Conservation (phyloP, 306 rosid genomes). For the Morella rubra region DNA sequence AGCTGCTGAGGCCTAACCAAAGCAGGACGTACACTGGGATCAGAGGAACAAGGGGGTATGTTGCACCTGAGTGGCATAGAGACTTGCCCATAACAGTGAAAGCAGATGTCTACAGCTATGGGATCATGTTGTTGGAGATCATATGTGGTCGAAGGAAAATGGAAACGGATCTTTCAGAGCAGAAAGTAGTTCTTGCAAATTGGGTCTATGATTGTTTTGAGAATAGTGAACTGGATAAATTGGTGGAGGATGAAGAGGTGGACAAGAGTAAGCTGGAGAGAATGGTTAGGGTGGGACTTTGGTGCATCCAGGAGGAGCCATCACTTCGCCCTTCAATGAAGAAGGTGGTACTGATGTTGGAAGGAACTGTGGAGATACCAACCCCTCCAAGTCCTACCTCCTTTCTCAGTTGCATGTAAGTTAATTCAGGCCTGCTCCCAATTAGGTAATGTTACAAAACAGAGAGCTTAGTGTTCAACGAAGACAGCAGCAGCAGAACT, state of each 20-base stretch:
- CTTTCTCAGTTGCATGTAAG: neutral
- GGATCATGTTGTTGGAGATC: constrained; percentile 40
- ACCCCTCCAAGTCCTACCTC: constrained; percentile 24
- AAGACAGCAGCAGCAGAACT: too few species aligned
- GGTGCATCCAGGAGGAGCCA: constrained; percentile 36
- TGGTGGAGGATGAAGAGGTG: constrained; percentile 17
- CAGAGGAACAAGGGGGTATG: constrained; percentile 41
- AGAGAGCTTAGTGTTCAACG: too few species aligned
- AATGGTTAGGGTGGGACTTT: constrained; percentile 34
- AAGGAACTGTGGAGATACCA: constrained; percentile 34
- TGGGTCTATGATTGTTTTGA: constrained; percentile 31
- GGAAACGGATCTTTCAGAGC: constrained; percentile 20
- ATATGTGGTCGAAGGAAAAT: constrained; percentile 30
- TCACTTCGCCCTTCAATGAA: constrained; percentile 35
- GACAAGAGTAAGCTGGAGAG: constrained; percentile 7
- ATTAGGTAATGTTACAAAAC: neutral
- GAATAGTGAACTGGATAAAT: constrained; percentile 11
- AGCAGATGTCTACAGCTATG: constrained; percentile 41
- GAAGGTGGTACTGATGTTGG: constrained; percentile 37
- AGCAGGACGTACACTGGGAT: constrained; percentile 32
- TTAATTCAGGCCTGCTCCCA: neutral
- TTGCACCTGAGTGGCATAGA: constrained; percentile 42
- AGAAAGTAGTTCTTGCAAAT: constrained; percentile 20
- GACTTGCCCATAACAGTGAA: constrained; percentile 30
- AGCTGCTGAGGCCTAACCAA: constrained; percentile 36